Evolutionary conservation across 2,329 filamentous ascomycete species (phyloP).

Genomic region (Verticillium alfalfae): DNA sequence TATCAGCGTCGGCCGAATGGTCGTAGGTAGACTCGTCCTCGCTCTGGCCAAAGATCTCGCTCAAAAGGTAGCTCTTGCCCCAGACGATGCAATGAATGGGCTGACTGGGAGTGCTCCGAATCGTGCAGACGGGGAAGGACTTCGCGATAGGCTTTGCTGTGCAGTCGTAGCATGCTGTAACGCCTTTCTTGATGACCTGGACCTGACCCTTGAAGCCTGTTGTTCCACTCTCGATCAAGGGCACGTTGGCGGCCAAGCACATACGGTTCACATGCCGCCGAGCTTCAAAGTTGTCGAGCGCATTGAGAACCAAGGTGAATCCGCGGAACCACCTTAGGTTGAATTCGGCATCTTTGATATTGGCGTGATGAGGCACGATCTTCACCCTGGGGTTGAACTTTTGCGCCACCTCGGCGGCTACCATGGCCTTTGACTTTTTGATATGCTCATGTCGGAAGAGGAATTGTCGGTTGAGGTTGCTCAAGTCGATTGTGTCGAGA

Average conservation of each 20-base stretch:
- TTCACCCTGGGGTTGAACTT: constrained; percentile 86
- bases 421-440: constrained; percentile 92
- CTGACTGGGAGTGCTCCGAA: constrained; percentile 91
- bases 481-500: constrained; percentile 95
- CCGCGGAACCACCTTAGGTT: constrained; percentile 80
- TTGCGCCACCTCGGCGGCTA: constrained; percentile 86
- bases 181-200: constrained; percentile 88
- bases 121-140: constrained; percentile 93
- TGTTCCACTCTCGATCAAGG: constrained; percentile 91
- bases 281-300: constrained; percentile 91
- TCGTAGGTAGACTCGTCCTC: constrained; percentile 83
- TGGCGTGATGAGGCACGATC: constrained; percentile 84
- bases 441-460: constrained; percentile 96
- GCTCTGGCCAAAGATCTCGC: constrained; percentile 87
- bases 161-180: constrained; percentile 96
- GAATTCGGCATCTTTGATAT: constrained; percentile 88
- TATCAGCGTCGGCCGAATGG: constrained; percentile 73
- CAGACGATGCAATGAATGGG: constrained; percentile 99
- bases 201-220: constrained; percentile 98
- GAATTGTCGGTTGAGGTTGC: constrained; percentile 96
- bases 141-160: constrained; percentile 85
- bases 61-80: constrained; percentile 94
- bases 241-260: constrained; percentile 87
- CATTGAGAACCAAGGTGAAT: constrained; percentile 91
- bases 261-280: constrained; percentile 94